Conservation (phyloP, 1,284 basidiomycete genomes). For the Golubevia pallescens region DNA sequence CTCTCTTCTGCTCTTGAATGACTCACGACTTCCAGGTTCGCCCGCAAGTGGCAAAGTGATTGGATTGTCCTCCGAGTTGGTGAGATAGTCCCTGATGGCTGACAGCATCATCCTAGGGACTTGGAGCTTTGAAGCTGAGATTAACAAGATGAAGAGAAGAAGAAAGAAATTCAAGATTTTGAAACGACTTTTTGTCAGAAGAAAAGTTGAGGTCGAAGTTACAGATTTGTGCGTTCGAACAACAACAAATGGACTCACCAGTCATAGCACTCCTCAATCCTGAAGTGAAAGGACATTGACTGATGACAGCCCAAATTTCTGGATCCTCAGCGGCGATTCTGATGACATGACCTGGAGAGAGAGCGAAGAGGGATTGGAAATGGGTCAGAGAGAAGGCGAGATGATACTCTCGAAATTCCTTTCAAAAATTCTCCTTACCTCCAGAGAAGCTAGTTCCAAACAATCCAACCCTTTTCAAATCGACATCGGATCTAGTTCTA, state of each 20-base stretch:
- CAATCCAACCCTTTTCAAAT: constrained; percentile 29
- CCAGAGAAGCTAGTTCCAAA: constrained; percentile 48
- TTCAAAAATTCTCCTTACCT: too few relatives aligned
- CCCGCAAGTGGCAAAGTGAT: constrained; percentile 24
- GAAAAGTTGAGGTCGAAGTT: too few relatives aligned
- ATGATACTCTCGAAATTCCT: too few relatives aligned
- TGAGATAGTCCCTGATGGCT: constrained; percentile 25
- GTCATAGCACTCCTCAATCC: constrained; percentile 25
- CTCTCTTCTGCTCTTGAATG: too few relatives aligned
- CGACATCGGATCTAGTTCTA: constrained; percentile 19
- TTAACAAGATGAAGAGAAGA: too few relatives aligned
- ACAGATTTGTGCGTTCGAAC: too few relatives aligned
- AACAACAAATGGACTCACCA: constrained; percentile 13
- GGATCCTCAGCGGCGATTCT: constrained; percentile 27
- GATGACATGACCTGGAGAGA: constrained; percentile 47
- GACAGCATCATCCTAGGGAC: constrained; percentile 16
- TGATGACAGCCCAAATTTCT: constrained; percentile 30
- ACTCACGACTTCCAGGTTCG: constrained; percentile 36
- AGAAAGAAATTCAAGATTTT: too few relatives aligned
- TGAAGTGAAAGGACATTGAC: constrained; percentile 51
- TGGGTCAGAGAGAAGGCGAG: too few relatives aligned
- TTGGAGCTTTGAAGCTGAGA: too few relatives aligned
- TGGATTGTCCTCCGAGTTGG: constrained; percentile 17
- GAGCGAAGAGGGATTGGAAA: too few relatives aligned
- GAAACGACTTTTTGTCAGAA: too few relatives aligned